Evolutionary conservation across 1,284 basidiomycete species (phyloP).

Genomic region (Ceratobasidium theobromae): DNA sequence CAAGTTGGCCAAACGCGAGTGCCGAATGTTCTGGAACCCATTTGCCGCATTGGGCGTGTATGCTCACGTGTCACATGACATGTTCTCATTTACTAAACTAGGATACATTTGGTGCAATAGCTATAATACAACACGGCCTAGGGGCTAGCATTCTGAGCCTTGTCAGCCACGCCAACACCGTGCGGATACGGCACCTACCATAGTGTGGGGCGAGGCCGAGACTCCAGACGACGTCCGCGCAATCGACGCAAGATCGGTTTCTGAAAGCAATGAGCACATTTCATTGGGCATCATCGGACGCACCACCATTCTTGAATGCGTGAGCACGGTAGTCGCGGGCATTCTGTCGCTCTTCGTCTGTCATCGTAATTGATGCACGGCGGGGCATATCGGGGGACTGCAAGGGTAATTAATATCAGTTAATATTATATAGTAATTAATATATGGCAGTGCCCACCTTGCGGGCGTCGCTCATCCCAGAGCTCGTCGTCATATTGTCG

Average conservation of each 20-base stretch:
- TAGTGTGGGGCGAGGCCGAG: constrained; percentile 29
- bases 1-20: not conserved
- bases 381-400: constrained; percentile 20
- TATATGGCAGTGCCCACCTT: not conserved
- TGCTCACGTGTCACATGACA: constrained; percentile 1
- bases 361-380: constrained; percentile 19
- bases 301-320: constrained; percentile 8
- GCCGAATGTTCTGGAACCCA: constrained; percentile 30
- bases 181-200: not conserved
- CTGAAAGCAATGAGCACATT: not conserved
- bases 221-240: constrained; percentile 34
- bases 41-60: not conserved
- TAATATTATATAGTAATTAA: not conserved
- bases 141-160: not conserved
- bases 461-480: constrained; percentile 14
- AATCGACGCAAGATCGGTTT: constrained; percentile 34
- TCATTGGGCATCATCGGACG: not conserved
- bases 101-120: constrained; percentile 15
- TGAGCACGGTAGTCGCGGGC: not conserved
- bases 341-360: constrained; percentile 17
- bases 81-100: not conserved
- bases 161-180: not conserved
- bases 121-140: not conserved
- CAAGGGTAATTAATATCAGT: not conserved
- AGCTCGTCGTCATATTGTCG: constrained; percentile 8